Base-by-base conservation (phyloP, 306 rosid species). In the Prunus armeniaca region DNA sequence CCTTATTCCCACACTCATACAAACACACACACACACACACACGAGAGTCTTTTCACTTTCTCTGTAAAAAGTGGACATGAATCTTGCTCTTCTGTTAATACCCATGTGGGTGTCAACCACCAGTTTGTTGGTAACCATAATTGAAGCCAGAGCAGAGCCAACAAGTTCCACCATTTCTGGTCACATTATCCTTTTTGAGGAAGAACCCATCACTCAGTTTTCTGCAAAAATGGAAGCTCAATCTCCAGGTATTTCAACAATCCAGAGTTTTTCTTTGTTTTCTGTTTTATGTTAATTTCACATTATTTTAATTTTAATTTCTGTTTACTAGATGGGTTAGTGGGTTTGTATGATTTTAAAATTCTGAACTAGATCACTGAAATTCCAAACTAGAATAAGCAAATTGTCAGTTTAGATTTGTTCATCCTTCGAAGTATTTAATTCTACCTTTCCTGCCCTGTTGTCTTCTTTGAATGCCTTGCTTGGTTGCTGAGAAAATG, bases 191-290 rank as follows among this genome's bases (percentile, higher is more conserved):
- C 50, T 69, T 72, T 45, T 43, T 71, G 58, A 58, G 50, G 74
- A 43, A 66, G 15, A 81, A 71, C 65, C 83, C 82, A 73, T 65
- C 69, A 52, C 87, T 78, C 90, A 82, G 75, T 77, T 78, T 82
- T 75, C 82, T 66, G 56, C 84, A 49, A 81, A 78, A 77, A 83
- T 84, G 80, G 87, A 90, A 81, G 91, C 92, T 85, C 68, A 89
- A 85, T 79, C 98, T 82, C 89, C 96, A 82, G 98, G 97, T 93
- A 86, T 66, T 78, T 78, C 57, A 47, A 45, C 34, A 34, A 34
- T 64, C 46, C 11, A 4, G 47, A 57, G 57, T 34, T 45, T 69
- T 58, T 47, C 61, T 65, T 8, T 18, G 68, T 71, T 63, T 9
- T 54, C 12, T 75, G 61, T 54, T 50, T 50, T 3, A 24, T 17